phyloP scores from a whole-genome alignment of 1,139 yeast genomes.

The Yamadazyma sp. region DNA sequence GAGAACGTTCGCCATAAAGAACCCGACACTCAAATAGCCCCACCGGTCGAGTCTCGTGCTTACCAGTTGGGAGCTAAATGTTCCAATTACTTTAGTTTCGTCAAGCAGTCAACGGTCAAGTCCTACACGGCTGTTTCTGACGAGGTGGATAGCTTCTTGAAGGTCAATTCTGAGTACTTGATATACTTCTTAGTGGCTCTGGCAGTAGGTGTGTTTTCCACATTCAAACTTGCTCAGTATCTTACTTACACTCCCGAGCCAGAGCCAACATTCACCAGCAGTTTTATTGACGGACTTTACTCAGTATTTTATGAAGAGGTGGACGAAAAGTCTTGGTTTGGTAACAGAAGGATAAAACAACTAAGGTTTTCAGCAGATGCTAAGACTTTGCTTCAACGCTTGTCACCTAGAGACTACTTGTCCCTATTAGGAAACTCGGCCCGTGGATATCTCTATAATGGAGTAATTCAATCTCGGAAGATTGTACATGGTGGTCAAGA shows the following conservation, averaged over 20 bases:
- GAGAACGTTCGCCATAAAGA: not conserved
- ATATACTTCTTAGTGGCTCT: slow-evolving; percentile 9
- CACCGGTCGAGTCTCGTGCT: too few species aligned
- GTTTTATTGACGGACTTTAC: not conserved
- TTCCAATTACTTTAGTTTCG: not conserved
- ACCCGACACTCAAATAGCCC: too few species aligned
- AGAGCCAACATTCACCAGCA: not conserved
- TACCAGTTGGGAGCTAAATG: too few species aligned
- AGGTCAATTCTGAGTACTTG: slow-evolving; percentile 13
- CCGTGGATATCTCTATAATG: not conserved
- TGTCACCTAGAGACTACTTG: not conserved
- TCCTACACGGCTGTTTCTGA: not conserved
- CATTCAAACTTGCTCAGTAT: slow-evolving; percentile 1
- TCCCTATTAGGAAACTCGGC: not conserved
- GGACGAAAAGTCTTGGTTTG: not conserved
- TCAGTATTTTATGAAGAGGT: slow-evolving; percentile 2
- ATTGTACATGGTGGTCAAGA: not conserved
- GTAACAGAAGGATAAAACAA: slow-evolving; percentile 1
- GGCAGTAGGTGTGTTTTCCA: not conserved
- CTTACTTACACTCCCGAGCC: slow-evolving; percentile 1
- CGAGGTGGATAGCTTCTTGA: not conserved
- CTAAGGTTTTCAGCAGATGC: not conserved
- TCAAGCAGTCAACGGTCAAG: not conserved
- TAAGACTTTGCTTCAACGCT: not conserved
- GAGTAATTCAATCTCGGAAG: not conserved